Conservation (phyloP, 2,329 filamentous ascomycete genomes). For the Trichoderma arundinaceum region DNA sequence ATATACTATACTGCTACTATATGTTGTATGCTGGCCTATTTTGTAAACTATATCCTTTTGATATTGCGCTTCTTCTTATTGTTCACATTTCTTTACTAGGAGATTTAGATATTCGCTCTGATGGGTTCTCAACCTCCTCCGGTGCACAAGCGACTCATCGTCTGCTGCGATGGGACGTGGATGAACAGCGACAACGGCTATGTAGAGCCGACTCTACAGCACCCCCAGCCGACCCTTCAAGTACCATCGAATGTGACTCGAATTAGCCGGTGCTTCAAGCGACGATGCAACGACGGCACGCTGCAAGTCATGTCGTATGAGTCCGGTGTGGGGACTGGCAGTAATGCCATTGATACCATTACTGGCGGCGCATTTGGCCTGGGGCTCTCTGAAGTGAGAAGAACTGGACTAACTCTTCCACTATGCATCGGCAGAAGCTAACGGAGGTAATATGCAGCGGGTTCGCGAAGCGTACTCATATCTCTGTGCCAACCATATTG, state of each 20-base stretch:
- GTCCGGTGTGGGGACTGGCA: conserved; percentile 63
- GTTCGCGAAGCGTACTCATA: conserved; percentile 68
- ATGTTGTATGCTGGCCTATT: not conserved
- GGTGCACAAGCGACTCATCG: conserved; percentile 53
- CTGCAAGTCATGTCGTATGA: conserved; percentile 67
- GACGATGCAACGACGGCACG: conserved; percentile 55
- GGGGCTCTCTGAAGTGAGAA: conserved; percentile 57
- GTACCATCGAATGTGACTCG: conserved; percentile 66
- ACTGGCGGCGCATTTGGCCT: conserved; percentile 61
- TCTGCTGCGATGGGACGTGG: conserved; percentile 62
- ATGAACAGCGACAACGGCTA: conserved; percentile 59
- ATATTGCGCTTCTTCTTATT: not conserved
- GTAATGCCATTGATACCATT: conserved; percentile 55
- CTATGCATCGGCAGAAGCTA: not conserved
- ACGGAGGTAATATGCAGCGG: conserved; percentile 43
- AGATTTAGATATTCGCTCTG: not conserved
- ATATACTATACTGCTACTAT: not conserved
- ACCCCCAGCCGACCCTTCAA: conserved; percentile 51
- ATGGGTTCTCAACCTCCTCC: conserved; percentile 21
- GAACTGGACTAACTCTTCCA: not conserved
- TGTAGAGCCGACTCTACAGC: conserved; percentile 47
- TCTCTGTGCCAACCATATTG: conserved; percentile 65
- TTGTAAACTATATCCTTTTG: not conserved
- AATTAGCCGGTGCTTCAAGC: conserved; percentile 62
- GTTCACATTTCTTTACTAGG: not conserved